A percentile compares a stretch with the other conserved stretches of the same genome.
Evolutionary conservation across 305 asterid species (phyloP).

Genomic region (Nicotiana rustica): DNA sequence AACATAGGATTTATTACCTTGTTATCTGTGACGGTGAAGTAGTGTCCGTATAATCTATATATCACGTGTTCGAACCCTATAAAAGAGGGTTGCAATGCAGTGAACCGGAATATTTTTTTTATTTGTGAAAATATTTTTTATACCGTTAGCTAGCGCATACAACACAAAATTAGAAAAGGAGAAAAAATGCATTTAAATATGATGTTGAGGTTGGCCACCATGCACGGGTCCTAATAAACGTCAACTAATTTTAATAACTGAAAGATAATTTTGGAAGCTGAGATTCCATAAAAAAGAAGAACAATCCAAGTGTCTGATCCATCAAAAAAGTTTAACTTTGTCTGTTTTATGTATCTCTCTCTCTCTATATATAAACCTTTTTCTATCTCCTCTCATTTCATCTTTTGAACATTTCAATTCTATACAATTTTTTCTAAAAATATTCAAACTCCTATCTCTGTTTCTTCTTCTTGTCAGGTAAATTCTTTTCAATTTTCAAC

Average conservation of each 20-base stretch:
- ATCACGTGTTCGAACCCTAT: too few species aligned
- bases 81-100: too few species aligned
- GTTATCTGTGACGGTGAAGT: too few species aligned
- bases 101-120: too few species aligned
- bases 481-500: not conserved
- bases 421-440: not conserved
- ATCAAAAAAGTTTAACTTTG: not conserved
- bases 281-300: not conserved
- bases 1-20: too few species aligned
- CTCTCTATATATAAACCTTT: not conserved
- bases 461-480: slow-evolving; percentile 12
- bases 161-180: too few species aligned
- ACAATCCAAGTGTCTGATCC: slow-evolving; percentile 46
- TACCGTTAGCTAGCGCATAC: too few species aligned
- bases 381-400: not conserved
- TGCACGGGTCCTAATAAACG: not conserved
- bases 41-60: too few species aligned
- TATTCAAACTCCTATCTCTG: not conserved
- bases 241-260: not conserved
- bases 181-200: not conserved
- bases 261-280: not conserved
- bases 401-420: slow-evolving; percentile 13
- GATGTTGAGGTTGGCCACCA: slow-evolving; percentile 20
- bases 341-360: not conserved
- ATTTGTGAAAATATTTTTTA: too few species aligned